Conservation (phyloP, 176 grass and related monocot species). For the Ananas comosus region DNA sequence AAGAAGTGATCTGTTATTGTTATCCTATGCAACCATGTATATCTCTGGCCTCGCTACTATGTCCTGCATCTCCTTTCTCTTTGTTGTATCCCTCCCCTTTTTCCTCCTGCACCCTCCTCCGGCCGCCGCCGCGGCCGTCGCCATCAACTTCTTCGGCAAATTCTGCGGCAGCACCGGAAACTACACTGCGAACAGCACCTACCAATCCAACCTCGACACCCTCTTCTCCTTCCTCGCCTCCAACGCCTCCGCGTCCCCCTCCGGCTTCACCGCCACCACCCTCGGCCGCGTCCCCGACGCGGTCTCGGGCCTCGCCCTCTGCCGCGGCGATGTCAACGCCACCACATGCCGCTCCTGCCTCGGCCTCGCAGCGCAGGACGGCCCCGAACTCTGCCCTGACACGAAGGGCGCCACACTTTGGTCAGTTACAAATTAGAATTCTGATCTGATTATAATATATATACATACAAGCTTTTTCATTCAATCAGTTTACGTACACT, state of each 20-base stretch:
- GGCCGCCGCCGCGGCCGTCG: not conserved
- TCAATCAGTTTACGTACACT: no score
- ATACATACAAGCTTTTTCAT: no score
- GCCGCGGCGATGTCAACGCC: slow-evolving; percentile 31
- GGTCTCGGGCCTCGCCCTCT: slow-evolving; percentile 39
- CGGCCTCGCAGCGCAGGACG: not conserved
- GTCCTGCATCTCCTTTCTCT: not conserved
- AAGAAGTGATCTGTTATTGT: not conserved
- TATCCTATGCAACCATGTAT: not conserved
- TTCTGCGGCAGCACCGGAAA: slow-evolving; percentile 13
- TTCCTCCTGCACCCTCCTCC: slow-evolving; percentile 4
- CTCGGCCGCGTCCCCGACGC: slow-evolving; percentile 13
- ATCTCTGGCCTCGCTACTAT: not conserved
- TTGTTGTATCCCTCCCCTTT: not conserved
- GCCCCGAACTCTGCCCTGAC: not conserved
- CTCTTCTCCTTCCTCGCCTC: not conserved
- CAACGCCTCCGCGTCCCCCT: no score
- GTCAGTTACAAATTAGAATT: no score
- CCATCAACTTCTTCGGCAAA: not conserved
- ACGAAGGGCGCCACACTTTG: no score
- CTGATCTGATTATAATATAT: no score
- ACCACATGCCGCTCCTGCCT: slow-evolving; percentile 28
- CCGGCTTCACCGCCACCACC: slow-evolving; percentile 25
- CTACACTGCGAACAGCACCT: slow-evolving; percentile 33
- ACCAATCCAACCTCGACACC: slow-evolving; percentile 33